Conservation (phyloP, 768 basidiomycete species). For the Phaffia australis region DNA sequence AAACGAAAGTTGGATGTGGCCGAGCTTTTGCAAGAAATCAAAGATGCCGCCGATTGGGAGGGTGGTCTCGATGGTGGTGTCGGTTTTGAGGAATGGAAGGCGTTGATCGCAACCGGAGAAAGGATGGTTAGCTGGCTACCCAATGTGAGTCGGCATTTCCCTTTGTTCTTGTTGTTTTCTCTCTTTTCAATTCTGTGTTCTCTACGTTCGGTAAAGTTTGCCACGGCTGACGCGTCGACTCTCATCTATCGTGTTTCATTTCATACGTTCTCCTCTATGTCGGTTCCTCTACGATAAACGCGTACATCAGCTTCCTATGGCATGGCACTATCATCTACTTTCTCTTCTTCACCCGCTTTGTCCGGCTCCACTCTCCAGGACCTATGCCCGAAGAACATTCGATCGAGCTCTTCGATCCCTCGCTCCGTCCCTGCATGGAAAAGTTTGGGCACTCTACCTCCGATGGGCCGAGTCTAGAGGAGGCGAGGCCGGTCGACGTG, state of each 20-base stretch:
- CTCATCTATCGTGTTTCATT: background rate
- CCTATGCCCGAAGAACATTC: constrained; percentile 85
- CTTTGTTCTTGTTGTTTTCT: background rate
- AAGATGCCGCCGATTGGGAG: constrained; percentile 58
- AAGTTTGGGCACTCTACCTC: constrained; percentile 87
- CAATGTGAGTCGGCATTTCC: constrained; percentile 47
- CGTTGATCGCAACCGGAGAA: constrained; percentile 77
- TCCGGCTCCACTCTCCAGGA: constrained; percentile 68
- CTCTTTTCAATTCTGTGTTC: background rate
- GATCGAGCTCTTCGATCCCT: constrained; percentile 89
- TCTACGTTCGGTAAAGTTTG: background rate
- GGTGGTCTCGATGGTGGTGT: constrained; percentile 72
- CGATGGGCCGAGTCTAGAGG: constrained; percentile 79
- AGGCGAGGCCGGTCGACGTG: constrained; percentile 45
- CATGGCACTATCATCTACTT: constrained; percentile 89
- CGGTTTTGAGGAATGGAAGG: constrained; percentile 95
- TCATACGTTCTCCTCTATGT: constrained; percentile 10
- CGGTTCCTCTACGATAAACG: background rate
- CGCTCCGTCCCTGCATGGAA: constrained; percentile 78
- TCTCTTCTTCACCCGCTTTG: constrained; percentile 81
- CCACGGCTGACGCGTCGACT: constrained; percentile 1
- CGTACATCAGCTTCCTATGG: constrained; percentile 60
- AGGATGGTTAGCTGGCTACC: constrained; percentile 90
- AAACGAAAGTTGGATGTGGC: constrained; percentile 39
- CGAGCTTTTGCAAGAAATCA: constrained; percentile 41